These are phyloP conservation scores for Mucor circinelloides DNA, from an alignment of 371 early-diverging fungal genomes.

Conservation along the genomic window DNA sequence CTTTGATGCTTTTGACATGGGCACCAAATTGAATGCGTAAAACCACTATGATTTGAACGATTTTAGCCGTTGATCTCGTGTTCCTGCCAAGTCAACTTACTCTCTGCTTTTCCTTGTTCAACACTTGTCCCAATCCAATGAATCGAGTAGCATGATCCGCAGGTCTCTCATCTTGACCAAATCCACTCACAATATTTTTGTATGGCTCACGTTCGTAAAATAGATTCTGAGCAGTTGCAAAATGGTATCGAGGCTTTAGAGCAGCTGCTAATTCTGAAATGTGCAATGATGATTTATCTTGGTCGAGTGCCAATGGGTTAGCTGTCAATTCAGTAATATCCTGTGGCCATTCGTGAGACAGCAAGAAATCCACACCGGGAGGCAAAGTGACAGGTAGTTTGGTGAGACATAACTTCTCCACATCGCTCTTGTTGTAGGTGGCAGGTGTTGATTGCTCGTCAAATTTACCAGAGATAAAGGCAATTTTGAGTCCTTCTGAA, in stretches of 20 bases:
- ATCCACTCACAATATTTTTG: conserved; percentile 51
- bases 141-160: conserved; percentile 79
- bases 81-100: conserved; percentile 26
- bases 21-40: conserved; percentile 87
- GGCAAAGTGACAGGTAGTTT: conserved; percentile 35
- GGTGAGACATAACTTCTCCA: conserved; percentile 26
- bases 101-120: conserved; percentile 61
- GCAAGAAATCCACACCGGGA: conserved; percentile 77
- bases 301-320: conserved; percentile 23
- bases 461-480: conserved; percentile 68
- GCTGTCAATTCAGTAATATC: conserved; percentile 42
- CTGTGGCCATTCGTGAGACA: conserved; percentile 82
- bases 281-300: conserved; percentile 18
- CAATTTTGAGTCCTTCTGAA: conserved; percentile 72
- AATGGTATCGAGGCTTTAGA: conserved; percentile 87
- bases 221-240: conserved; percentile 65
- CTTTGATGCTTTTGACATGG: conserved; percentile 55
- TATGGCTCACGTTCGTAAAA: conserved; percentile 91
- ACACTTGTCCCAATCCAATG: conserved; percentile 79
- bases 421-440: conserved; percentile 14
- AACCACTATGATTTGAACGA: conserved; percentile 71
- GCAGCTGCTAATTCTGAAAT: conserved; percentile 53
- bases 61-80: no score
- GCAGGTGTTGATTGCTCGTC: conserved; percentile 23
- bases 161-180: conserved; percentile 43